Conservation (phyloP, 371 early-diverging fungal genomes). For the Mortierella sp. region DNA sequence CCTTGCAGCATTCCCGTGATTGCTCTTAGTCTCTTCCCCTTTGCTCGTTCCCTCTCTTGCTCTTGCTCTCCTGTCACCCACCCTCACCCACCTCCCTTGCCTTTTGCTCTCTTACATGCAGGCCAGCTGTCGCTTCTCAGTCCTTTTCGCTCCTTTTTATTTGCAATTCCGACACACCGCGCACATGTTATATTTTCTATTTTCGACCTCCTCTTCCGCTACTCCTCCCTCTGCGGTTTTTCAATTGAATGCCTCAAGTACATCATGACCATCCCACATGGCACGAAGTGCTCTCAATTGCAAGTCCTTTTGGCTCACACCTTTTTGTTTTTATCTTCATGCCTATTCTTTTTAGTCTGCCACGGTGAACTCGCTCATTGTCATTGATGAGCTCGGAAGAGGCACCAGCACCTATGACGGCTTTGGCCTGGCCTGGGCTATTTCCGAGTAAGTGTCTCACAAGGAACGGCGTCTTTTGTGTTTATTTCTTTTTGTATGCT, state of each 20-base stretch:
- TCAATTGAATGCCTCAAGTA: not conserved
- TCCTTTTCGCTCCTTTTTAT: not conserved
- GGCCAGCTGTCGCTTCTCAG: not conserved
- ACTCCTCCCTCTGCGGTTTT: not conserved
- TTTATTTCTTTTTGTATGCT: slow-evolving; percentile 10
- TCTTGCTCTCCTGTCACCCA: not conserved
- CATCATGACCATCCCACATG: slow-evolving; percentile 27
- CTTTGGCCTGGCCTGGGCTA: slow-evolving; percentile 97
- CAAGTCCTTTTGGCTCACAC: slow-evolving; percentile 8
- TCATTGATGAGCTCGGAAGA: slow-evolving; percentile 99
- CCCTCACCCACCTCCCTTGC: not conserved
- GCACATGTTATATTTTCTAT: slow-evolving; percentile 20
- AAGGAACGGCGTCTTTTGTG: slow-evolving; percentile 8
- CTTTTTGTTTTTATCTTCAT: slow-evolving; percentile 6
- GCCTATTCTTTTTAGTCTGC: slow-evolving; percentile 68
- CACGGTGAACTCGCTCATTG: slow-evolving; percentile 90
- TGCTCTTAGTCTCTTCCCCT: not conserved
- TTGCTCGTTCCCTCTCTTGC: not conserved
- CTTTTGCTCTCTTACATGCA: slow-evolving; percentile 1
- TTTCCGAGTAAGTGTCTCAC: slow-evolving; percentile 84
- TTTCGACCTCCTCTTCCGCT: slow-evolving; percentile 8
- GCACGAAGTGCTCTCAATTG: slow-evolving; percentile 19
- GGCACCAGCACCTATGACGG: slow-evolving; percentile 99
- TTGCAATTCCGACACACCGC: slow-evolving; percentile 9
- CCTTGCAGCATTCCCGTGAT: not conserved